These are phyloP conservation scores for Tylopilus plumbeoviolaceoides DNA, from an alignment of 768 basidiomycete genomes.

Conservation along the genomic window DNA sequence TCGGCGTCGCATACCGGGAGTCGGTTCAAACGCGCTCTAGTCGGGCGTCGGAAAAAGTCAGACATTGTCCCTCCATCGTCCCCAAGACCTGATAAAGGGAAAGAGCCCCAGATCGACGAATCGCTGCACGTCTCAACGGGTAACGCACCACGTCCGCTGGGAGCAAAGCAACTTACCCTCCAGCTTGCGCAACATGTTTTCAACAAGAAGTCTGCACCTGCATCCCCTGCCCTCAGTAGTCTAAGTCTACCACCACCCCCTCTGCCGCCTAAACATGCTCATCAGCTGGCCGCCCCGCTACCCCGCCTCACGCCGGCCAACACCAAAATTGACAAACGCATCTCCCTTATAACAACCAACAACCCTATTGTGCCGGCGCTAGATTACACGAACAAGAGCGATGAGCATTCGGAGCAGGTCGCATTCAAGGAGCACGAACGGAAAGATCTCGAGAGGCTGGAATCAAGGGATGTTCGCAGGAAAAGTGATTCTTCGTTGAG, in stretches of 20 bases:
- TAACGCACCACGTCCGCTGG: conserved; percentile 21
- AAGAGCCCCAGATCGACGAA: conserved; percentile 20
- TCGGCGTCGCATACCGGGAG: conserved; percentile 22
- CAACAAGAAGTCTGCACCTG: conserved; percentile 33
- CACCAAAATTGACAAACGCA: conserved; percentile 35
- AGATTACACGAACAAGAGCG: conserved; percentile 45
- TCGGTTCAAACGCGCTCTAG: conserved; percentile 30
- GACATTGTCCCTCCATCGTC: conserved; percentile 19
- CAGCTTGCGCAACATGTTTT: conserved; percentile 48
- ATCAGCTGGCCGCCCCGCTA: conserved; percentile 14
- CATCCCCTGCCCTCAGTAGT: conserved; percentile 31
- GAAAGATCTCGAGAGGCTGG: conserved; percentile 33
- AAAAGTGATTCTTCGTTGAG: conserved; percentile 84
- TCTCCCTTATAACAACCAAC: conserved; percentile 48
- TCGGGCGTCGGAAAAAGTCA: conserved; percentile 33
- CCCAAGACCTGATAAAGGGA: conserved; percentile 20
- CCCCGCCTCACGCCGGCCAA: conserved; percentile 23
- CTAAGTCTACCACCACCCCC: conserved; percentile 31
- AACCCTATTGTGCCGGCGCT: conserved; percentile 60
- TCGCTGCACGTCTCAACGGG: conserved; percentile 8
- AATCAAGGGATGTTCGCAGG: conserved; percentile 68
- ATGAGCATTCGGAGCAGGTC: conserved; percentile 28
- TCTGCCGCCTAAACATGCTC: conserved; percentile 37
- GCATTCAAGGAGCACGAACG: conserved; percentile 23
- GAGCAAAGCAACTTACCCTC: conserved; percentile 35